A percentile compares a stretch with the other conserved stretches of the same genome.
These are phyloP conservation scores for Ascochyta rabiei DNA, from an alignment of 2,329 filamentous ascomycete species.

Conservation along the genomic window DNA sequence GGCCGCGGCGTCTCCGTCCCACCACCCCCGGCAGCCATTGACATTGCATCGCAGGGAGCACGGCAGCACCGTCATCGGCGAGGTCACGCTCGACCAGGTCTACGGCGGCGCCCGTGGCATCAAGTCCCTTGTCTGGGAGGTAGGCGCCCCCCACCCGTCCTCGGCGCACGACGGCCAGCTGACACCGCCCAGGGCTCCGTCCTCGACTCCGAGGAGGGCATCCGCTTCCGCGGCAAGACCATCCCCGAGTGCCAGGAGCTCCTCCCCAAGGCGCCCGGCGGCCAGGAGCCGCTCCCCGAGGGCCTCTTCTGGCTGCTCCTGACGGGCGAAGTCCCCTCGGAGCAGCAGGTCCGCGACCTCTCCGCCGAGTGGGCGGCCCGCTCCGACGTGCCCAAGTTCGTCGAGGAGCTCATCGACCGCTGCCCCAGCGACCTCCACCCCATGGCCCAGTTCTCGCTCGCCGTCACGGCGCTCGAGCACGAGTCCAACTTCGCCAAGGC, in stretches of 20 bases:
- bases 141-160: slow-evolving; percentile 1
- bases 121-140: slow-evolving; percentile 97
- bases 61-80: slow-evolving; percentile 92
- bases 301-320: slow-evolving; percentile 99
- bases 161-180: slow-evolving; percentile 46
- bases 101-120: slow-evolving; percentile 99
- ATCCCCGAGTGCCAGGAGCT: slow-evolving; percentile 98
- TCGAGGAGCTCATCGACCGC: slow-evolving; percentile 99
- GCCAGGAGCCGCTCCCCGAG: slow-evolving; percentile 96
- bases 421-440: slow-evolving; percentile 98
- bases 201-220: slow-evolving; percentile 97
- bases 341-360: slow-evolving; percentile 97
- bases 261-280: slow-evolving; percentile 95
- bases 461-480: slow-evolving; percentile 97
- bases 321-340: slow-evolving; percentile 94
- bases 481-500: slow-evolving; percentile 98
- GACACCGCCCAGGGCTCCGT: slow-evolving; percentile 65
- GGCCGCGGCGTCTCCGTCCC: too few species aligned
- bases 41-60: slow-evolving; percentile 70
- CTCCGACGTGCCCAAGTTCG: slow-evolving; percentile 94
- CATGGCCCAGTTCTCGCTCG: slow-evolving; percentile 99
- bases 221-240: slow-evolving; percentile 98
- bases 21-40: slow-evolving; percentile 33
- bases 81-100: slow-evolving; percentile 99
- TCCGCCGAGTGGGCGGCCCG: slow-evolving; percentile 99